Percentiles rank a stretch among this genome's conserved stretches.
phyloP scores from a whole-genome alignment of 164 flowering plant species.

The Magnolia officinalis region DNA sequence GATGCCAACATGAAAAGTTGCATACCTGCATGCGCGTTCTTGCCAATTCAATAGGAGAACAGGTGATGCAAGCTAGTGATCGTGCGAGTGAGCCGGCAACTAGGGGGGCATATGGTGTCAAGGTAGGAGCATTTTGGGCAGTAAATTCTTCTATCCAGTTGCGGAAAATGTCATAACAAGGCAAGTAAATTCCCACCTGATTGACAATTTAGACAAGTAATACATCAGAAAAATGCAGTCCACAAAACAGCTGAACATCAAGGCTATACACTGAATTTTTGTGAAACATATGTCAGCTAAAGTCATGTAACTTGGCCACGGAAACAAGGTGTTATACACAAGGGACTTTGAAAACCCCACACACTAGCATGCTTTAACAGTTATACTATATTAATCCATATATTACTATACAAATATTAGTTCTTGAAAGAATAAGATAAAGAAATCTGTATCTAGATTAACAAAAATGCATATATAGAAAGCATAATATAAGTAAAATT shows the following conservation, averaged over 20 bases:
- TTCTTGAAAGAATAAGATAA: no score
- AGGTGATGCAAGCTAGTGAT: constrained; percentile 75
- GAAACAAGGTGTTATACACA: background rate
- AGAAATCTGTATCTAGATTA: no score
- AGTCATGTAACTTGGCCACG: background rate
- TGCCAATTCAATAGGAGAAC: constrained; percentile 95
- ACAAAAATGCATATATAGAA: no score
- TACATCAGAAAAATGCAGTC: background rate
- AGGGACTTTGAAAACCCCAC: background rate
- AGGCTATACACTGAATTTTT: background rate
- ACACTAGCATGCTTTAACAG: background rate
- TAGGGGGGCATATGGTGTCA: constrained; percentile 82
- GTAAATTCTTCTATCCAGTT: constrained; percentile 64
- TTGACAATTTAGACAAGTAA: constrained; percentile 12
- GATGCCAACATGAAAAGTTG: background rate
- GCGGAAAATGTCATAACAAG: constrained; percentile 86
- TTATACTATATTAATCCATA: background rate
- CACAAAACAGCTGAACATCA: background rate
- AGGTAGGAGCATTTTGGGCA: constrained; percentile 43
- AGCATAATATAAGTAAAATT: no score
- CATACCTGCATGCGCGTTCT: constrained; percentile 98
- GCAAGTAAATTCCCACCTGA: constrained; percentile 95
- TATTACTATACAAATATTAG: no score
- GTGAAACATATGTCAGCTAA: background rate
- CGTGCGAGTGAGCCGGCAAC: constrained; percentile 88